Evolutionary conservation across 345 rosid genomes (phyloP), one percentile per base, ranked within the genome.

Genomic region (Gossypium australe): DNA sequence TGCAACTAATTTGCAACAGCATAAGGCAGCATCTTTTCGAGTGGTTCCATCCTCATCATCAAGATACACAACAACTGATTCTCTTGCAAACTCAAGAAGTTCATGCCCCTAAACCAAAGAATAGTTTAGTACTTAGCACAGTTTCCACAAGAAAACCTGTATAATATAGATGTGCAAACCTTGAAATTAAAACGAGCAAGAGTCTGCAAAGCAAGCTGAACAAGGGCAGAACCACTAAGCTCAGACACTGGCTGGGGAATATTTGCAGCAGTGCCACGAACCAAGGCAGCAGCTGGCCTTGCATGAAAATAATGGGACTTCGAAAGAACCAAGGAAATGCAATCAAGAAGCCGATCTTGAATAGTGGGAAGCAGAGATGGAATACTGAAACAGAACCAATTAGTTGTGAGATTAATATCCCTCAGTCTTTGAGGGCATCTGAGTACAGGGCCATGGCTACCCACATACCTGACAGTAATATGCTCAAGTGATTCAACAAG

Each of bases 141-240:
- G 65, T 48, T 64, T 44, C 68, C 72, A 56, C 4, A 5, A 70
- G 60, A 65, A 65, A 62, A 58, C 24, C 34, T 53, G 51, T 29
- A 78, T 51, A 65, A 1, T 65, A 67, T 71, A 47, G 18, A 64
- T 44, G 67, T 41, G 38, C 84, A 64, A 49, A 94, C 99, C 97
- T 89, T 90, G 83, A 93, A 92, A 88, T 92, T 92, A 79, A 95
- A 96, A 52, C 87, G 87, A 80, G 97, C 94, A 70, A 96, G 91
- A 70, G 99, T 92, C 87, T 89, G 97, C 87, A 96, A 81, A 74
- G 99, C 98, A 83, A 96, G 92, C 86, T 93, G 98, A 85, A 96
- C 91, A 57, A 87, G 87, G 43, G 90, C 88, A 56, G 97, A 78
- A 84, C 84, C 86, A 82, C 83, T 85, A 72, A 83, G 85, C 77